Conservation (phyloP, 495 filamentous ascomycete genomes). For the Xylaria telfairii region DNA sequence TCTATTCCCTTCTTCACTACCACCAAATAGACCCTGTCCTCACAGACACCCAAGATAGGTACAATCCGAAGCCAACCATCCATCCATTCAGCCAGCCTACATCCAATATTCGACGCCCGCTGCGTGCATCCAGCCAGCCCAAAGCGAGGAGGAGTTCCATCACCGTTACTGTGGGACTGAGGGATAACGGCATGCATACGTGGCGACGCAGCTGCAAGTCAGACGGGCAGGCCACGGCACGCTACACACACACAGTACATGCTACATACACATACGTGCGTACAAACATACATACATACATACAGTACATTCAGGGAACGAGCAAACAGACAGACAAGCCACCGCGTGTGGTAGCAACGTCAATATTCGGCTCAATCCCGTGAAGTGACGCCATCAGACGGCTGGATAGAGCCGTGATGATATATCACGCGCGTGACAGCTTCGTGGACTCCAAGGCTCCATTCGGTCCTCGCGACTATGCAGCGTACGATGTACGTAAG, state of each 20-base stretch:
- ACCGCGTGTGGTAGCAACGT: not conserved
- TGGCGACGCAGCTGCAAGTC: not conserved
- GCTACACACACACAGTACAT: not conserved
- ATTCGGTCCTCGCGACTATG: constrained; percentile 9
- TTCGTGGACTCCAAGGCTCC: not conserved
- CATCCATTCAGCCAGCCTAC: not conserved
- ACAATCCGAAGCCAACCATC: not conserved
- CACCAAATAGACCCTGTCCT: not conserved
- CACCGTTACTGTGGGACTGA: too few species aligned
- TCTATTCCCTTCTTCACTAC: too few species aligned
- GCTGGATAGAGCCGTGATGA: not conserved
- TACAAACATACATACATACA: too few species aligned
- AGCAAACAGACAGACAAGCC: too few species aligned
- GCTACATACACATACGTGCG: too few species aligned
- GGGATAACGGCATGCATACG: not conserved
- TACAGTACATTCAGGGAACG: too few species aligned
- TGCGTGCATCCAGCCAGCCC: too few species aligned
- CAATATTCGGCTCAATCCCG: not conserved
- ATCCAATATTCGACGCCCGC: not conserved
- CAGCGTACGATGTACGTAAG: not conserved
- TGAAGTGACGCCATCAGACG: not conserved
- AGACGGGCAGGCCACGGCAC: not conserved
- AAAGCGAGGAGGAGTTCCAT: too few species aligned
- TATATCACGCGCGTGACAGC: not conserved
- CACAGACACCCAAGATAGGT: not conserved